A percentile compares a stretch with the other conserved stretches of the same genome.
phyloP scores from a whole-genome alignment of 345 rosid genomes.

The Pistacia vera region DNA sequence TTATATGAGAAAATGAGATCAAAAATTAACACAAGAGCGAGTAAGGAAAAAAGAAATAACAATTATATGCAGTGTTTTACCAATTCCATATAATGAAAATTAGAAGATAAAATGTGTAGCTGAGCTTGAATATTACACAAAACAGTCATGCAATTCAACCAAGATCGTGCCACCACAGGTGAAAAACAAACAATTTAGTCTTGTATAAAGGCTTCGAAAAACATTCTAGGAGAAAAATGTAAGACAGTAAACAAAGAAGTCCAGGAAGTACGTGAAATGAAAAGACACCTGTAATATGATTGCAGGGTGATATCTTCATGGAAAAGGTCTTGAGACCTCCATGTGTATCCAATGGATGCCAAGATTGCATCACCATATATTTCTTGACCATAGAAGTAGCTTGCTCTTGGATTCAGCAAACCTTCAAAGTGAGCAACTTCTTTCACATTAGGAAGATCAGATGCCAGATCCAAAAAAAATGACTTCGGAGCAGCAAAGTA shows the following conservation, averaged over 20 bases:
- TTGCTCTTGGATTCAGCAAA: constrained; percentile 72
- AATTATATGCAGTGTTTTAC: neutral
- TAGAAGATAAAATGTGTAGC: neutral
- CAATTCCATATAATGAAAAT: too few relatives aligned
- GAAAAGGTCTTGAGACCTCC: constrained; percentile 73
- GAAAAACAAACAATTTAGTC: neutral
- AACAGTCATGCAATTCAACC: neutral
- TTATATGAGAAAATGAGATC: neutral
- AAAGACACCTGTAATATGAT: constrained; percentile 75
- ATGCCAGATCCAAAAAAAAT: constrained; percentile 34
- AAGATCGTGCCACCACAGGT: neutral
- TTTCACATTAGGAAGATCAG: constrained; percentile 32
- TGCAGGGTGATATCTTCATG: constrained; percentile 62
- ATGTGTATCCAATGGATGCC: constrained; percentile 83
- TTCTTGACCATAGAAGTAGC: constrained; percentile 69
- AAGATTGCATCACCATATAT: constrained; percentile 78
- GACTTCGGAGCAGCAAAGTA: constrained; percentile 60
- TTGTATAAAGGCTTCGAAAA: neutral
- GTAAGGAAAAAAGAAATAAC: neutral
- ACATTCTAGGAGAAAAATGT: neutral
- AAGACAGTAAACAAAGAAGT: neutral
- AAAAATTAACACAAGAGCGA: neutral
- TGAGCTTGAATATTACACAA: neutral
- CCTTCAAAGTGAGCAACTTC: constrained; percentile 34
- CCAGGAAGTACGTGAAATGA: neutral